Evolutionary conservation across 805 yeast genomes (phyloP).

Genomic region (Grigorovia yakushimaensis): DNA sequence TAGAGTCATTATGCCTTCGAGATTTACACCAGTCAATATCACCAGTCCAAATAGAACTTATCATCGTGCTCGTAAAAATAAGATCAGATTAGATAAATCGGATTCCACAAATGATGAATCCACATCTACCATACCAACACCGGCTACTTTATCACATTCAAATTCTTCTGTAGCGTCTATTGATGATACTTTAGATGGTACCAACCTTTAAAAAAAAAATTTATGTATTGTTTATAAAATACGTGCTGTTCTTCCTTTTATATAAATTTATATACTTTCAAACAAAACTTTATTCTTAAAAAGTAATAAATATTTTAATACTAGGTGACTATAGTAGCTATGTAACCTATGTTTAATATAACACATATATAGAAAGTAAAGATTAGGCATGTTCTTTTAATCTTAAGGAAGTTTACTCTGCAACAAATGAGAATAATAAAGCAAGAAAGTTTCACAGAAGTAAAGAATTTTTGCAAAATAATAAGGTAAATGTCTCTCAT

Average conservation of each 20-base stretch:
- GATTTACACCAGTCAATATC: slow-evolving; percentile 80
- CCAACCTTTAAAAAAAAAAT: neutral
- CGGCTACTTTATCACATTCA: slow-evolving; percentile 8
- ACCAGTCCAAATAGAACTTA: slow-evolving; percentile 47
- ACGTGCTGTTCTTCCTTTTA: too few species aligned
- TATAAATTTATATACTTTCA: slow-evolving; percentile 4
- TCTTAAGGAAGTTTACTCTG: too few species aligned
- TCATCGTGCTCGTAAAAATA: slow-evolving; percentile 9
- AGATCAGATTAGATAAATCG: slow-evolving; percentile 1
- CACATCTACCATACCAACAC: neutral
- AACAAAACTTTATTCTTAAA: neutral
- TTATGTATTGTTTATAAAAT: neutral
- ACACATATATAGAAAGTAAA: too few species aligned
- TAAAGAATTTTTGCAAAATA: too few species aligned
- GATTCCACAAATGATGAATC: neutral
- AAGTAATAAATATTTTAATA: too few species aligned
- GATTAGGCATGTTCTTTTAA: too few species aligned
- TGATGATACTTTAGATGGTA: slow-evolving; percentile 8
- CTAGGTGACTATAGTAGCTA: too few species aligned
- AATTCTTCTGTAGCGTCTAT: slow-evolving; percentile 11
- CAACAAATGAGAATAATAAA: too few species aligned
- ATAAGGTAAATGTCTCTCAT: too few species aligned
- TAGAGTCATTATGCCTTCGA: slow-evolving; percentile 84
- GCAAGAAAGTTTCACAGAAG: too few species aligned
- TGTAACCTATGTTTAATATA: too few species aligned